These are phyloP conservation scores for Russula virescens DNA, from an alignment of 768 basidiomycete genomes.

Conservation along the genomic window DNA sequence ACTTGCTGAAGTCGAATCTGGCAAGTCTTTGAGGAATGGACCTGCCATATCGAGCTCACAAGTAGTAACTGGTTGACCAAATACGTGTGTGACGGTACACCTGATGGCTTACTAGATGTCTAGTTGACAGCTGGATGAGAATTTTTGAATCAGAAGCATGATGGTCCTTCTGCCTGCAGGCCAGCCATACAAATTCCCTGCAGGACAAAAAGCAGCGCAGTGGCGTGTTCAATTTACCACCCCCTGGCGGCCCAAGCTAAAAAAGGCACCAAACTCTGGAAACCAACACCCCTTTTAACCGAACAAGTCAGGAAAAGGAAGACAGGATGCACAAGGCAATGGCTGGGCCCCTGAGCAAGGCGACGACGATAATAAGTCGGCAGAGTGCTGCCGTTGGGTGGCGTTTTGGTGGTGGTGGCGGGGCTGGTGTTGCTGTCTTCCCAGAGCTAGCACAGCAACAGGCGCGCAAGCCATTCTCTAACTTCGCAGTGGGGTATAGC, in stretches of 20 bases:
- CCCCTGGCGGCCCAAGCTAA: background rate
- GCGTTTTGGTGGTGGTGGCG: background rate
- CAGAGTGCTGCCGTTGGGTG: background rate
- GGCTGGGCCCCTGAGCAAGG: background rate
- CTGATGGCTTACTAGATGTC: background rate
- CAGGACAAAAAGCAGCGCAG: background rate
- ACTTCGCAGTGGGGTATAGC: conserved; percentile 1
- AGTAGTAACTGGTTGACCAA: no score
- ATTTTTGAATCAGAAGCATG: background rate
- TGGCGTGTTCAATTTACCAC: background rate
- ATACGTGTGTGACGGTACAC: no score
- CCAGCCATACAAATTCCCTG: conserved; percentile 9
- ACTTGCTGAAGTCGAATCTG: no score
- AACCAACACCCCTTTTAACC: background rate
- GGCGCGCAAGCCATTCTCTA: conserved; percentile 1
- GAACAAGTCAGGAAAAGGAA: background rate
- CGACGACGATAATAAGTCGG: background rate
- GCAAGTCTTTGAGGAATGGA: no score
- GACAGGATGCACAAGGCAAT: conserved; percentile 3
- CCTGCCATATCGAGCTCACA: no score
- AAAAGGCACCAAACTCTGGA: background rate
- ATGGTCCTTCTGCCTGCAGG: no score
- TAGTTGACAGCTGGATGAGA: background rate
- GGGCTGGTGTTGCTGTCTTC: no score
- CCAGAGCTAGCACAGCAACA: background rate